phyloP scores from a whole-genome alignment of 495 filamentous ascomycete genomes.

The Elaphomyces granulatus region DNA sequence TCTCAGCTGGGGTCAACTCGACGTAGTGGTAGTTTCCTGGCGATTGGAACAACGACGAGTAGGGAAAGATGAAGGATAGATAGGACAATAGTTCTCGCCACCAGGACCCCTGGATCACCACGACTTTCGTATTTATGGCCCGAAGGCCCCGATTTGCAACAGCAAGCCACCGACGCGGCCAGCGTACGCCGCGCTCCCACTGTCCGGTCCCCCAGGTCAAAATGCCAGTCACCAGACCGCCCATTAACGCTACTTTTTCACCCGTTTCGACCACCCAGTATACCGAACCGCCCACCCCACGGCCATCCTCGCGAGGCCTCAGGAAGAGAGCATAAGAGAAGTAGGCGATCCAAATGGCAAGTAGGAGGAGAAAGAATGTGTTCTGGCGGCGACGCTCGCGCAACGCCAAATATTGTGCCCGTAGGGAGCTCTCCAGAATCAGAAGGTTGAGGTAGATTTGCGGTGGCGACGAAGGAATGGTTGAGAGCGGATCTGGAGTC shows the following conservation, averaged over 20 bases:
- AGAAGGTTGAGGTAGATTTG: constrained; percentile 98
- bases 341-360: constrained; percentile 62
- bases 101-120: constrained; percentile 72
- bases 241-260: constrained; percentile 77
- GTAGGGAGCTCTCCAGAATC: constrained; percentile 88
- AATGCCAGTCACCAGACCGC: constrained; percentile 65
- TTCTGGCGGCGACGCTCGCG: constrained; percentile 82
- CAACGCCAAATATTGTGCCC: constrained; percentile 80
- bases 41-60: constrained; percentile 47
- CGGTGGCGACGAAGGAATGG: constrained; percentile 78
- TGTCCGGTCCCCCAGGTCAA: constrained; percentile 88
- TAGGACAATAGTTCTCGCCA: constrained; percentile 60
- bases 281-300: constrained; percentile 76
- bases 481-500: constrained; percentile 58
- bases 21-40: constrained; percentile 52
- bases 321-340: constrained; percentile 82
- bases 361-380: constrained; percentile 79
- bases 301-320: constrained; percentile 78
- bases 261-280: constrained; percentile 89
- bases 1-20: constrained; percentile 36
- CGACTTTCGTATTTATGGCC: constrained; percentile 88
- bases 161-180: constrained; percentile 83
- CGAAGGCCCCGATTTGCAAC: constrained; percentile 80
- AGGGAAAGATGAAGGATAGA: constrained; percentile 60
- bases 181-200: constrained; percentile 88